phyloP scores from a whole-genome alignment of 2,329 filamentous ascomycete genomes.

The Talaromyces sp. region DNA sequence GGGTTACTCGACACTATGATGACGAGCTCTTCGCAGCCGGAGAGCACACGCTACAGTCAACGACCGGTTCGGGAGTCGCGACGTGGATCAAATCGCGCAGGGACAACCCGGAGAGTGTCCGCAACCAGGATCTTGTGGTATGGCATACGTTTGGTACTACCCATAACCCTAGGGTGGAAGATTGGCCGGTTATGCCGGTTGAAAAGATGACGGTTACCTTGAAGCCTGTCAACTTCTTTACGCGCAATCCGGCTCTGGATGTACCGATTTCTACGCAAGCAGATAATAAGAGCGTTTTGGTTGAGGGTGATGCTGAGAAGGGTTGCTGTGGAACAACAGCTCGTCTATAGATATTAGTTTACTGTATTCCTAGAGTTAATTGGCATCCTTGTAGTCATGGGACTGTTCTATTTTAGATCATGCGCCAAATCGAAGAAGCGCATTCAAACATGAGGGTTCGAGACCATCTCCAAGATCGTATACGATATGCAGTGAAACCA shows the following conservation, averaged over 20 bases:
- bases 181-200: conserved; percentile 14
- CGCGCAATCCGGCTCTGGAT: conserved; percentile 39
- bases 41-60: conserved; percentile 51
- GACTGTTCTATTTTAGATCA: neutral
- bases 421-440: neutral
- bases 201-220: conserved; percentile 11
- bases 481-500: neutral
- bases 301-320: neutral
- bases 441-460: neutral
- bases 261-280: conserved; percentile 30
- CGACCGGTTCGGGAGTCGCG: conserved; percentile 27
- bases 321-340: neutral
- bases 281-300: neutral
- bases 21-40: conserved; percentile 53
- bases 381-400: too few relatives aligned
- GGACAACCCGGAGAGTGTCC: conserved; percentile 31
- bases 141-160: conserved; percentile 28
- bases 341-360: neutral
- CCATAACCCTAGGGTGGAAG: conserved; percentile 28
- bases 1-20: conserved; percentile 53
- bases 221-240: conserved; percentile 13
- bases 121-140: conserved; percentile 38
- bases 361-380: neutral
- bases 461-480: neutral
- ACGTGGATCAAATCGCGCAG: conserved; percentile 38